Percentiles rank a stretch among this genome's conserved stretches.
These are phyloP conservation scores for Aristolochia contorta DNA, from an alignment of 164 flowering plant species.

Conservation along the genomic window DNA sequence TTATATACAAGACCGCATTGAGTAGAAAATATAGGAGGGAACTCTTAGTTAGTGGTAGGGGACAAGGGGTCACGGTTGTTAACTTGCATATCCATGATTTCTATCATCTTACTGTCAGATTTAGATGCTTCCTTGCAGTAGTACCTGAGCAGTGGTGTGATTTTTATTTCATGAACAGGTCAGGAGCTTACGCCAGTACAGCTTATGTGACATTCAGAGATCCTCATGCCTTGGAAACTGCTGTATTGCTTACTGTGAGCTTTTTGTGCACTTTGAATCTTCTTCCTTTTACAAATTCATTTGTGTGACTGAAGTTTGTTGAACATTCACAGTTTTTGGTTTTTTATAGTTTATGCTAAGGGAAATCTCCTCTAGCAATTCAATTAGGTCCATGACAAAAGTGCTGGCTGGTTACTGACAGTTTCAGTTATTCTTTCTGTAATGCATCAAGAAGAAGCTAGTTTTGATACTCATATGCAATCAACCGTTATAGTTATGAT, in stretches of 20 bases:
- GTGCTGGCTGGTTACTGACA: too few relatives aligned
- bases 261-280: not conserved
- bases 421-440: slow-evolving; percentile 43
- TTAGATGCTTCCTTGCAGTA: too few relatives aligned
- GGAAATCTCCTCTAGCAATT: too few relatives aligned
- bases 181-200: slow-evolving; percentile 49
- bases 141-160: not conserved
- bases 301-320: not conserved
- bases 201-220: slow-evolving; percentile 79
- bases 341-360: too few relatives aligned
- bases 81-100: too few relatives aligned
- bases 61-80: too few relatives aligned
- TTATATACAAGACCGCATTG: too few relatives aligned
- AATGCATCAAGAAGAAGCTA: slow-evolving; percentile 47
- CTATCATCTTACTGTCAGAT: too few relatives aligned
- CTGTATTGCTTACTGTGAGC: slow-evolving; percentile 80
- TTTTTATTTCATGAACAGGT: slow-evolving; percentile 30
- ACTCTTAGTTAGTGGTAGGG: too few relatives aligned
- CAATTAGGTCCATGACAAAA: too few relatives aligned
- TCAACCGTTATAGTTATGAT: slow-evolving; percentile 43
- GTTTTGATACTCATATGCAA: slow-evolving; percentile 58
- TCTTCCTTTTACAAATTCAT: not conserved
- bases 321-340: too few relatives aligned
- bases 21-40: too few relatives aligned
- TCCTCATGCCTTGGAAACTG: slow-evolving; percentile 69